Percentiles rank a stretch among this genome's conserved stretches.
Conservation (phyloP, 163 green algal genomes). For the Volvox carteri region DNA sequence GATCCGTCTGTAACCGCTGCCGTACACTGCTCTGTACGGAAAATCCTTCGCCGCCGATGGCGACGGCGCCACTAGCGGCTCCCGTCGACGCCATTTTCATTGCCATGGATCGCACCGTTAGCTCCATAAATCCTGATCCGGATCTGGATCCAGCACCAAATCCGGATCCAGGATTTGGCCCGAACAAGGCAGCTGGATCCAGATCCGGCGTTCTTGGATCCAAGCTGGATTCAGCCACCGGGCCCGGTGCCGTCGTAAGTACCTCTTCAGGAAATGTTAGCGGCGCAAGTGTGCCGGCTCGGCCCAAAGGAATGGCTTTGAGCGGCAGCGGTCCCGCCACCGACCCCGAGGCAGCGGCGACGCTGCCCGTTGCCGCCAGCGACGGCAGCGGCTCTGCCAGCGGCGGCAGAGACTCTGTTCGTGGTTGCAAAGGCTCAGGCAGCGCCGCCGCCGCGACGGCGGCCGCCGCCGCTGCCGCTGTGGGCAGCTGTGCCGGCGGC, state of each 20-base stretch:
- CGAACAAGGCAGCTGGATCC: slow-evolving; percentile 12
- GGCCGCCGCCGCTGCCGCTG: no score
- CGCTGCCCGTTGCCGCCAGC: neutral
- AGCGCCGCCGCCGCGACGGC: neutral
- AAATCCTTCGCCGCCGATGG: neutral
- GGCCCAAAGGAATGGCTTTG: neutral
- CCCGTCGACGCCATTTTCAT: neutral
- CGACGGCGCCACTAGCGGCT: neutral
- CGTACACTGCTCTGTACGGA: slow-evolving; percentile 40
- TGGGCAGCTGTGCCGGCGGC: neutral
- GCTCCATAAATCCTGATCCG: neutral
- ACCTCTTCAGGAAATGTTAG: neutral
- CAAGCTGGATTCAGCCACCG: neutral
- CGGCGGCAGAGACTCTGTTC: neutral
- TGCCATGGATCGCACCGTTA: neutral
- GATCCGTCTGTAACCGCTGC: slow-evolving; percentile 29
- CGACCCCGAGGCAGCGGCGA: neutral
- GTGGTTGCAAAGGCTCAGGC: neutral
- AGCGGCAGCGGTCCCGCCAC: neutral
- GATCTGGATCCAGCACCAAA: neutral
- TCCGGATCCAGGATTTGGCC: neutral
- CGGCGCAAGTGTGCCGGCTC: neutral
- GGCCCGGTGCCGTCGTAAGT: neutral
- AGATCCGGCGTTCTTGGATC: neutral
- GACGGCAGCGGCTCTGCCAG: neutral